Base-by-base conservation (phyloP, 2,329 filamentous ascomycete genomes). In the Neopestalotiopsis clavispora region DNA sequence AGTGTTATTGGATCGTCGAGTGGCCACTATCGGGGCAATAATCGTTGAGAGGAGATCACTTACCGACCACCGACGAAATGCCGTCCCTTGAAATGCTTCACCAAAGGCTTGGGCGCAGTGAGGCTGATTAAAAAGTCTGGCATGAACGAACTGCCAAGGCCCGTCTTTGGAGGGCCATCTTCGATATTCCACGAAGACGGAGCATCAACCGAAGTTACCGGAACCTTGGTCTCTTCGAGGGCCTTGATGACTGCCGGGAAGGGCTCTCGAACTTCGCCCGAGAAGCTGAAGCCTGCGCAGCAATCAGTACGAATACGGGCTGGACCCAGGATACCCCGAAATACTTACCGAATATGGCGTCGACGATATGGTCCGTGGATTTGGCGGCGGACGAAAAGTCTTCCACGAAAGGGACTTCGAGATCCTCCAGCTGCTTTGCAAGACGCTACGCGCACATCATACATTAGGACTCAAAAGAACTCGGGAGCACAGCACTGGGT, bases 101-200 rank as follows among this genome's bases (percentile, higher is more conserved):
- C 92, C 70, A 97, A 84, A 6, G 95, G 95, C 82, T 99, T 99
- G 3, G 96, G 94, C 10, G 96, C 96, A 62, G 95, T 97, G 76
- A 99, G 84, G 78, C 94, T 97, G 73, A 99, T 90, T 69, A 99
- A 84, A 23, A 91, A 90, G 42, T 87, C 84, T 72, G 96, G 96
- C 83, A 93, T 90, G 77, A 97, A 98, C 4, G 86, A 89, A 75
- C 91, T 91, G 0, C 94, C 95, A 0, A 93, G 86, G 0, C 94
- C 95, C 1, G 90, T 88, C 66, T 85, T 82, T 12, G 95, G 94
- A 9, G 95, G 95, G 0, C 96, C 96, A 12, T 85, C 84, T 76
- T 97, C 93, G 68, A 99, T 97, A 79, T 96, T 90, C 96, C 96
- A 99, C 1, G 93, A 96, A 40, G 94, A 97, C 1, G 96, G 96